phyloP scores from a whole-genome alignment of 768 basidiomycete genomes.

The Rhodosporidiobolus sp. region DNA sequence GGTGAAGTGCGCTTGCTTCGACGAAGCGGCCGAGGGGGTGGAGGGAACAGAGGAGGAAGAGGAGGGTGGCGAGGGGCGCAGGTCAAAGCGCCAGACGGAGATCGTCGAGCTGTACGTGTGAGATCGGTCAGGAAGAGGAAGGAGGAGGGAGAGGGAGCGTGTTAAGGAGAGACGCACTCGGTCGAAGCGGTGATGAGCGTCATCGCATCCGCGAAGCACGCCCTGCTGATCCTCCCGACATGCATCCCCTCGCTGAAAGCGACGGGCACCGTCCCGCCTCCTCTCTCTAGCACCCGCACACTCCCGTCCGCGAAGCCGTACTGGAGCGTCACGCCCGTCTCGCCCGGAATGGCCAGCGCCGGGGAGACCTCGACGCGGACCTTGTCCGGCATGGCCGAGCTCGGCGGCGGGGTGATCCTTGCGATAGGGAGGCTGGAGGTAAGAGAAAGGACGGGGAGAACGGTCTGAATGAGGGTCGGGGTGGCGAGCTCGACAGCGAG shows the following conservation, averaged over 20 bases:
- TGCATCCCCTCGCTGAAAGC: constrained; percentile 4
- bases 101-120: neutral
- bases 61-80: neutral
- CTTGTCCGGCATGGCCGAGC: neutral
- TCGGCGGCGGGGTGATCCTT: neutral
- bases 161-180: neutral
- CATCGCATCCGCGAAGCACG: neutral
- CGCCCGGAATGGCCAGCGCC: neutral
- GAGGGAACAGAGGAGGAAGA: too few species aligned
- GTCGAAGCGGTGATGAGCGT: constrained; percentile 1
- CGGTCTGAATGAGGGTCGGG: constrained; percentile 2
- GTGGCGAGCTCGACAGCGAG: neutral
- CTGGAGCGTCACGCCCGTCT: neutral
- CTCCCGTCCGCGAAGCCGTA: neutral
- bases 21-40: neutral
- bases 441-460: neutral
- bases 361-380: neutral
- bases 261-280: neutral
- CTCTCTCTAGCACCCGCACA: neutral
- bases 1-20: neutral
- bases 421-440: neutral
- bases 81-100: neutral
- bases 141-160: too few species aligned
- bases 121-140: rapidly evolving
- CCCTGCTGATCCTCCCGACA: neutral